These are phyloP conservation scores for Oryza longistaminata DNA, from an alignment of 176 grass and related monocot genomes.

Conservation along the genomic window DNA sequence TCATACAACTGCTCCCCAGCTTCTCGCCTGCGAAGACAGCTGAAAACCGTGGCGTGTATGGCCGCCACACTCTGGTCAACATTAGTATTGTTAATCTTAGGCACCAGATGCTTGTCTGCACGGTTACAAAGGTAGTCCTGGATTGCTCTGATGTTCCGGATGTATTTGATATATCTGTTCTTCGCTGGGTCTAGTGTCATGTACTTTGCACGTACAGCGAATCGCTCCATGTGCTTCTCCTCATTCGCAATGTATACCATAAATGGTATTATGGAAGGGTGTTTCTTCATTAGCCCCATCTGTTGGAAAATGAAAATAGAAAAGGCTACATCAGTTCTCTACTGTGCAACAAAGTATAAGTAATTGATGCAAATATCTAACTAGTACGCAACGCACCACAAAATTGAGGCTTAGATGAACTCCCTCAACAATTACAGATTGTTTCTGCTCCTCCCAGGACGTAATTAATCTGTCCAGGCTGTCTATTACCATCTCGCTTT, in stretches of 20 bases:
- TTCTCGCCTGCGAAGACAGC: slow-evolving; percentile 67
- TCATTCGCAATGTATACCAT: slow-evolving; percentile 96
- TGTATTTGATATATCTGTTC: slow-evolving; percentile 97
- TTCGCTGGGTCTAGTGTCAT: slow-evolving; percentile 95
- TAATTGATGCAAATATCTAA: slow-evolving; percentile 14
- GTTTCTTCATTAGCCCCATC: slow-evolving; percentile 99
- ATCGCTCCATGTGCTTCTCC: slow-evolving; percentile 95
- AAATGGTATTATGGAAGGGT: slow-evolving; percentile 96
- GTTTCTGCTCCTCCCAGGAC: slow-evolving; percentile 93
- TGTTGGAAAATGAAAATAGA: slow-evolving; percentile 40
- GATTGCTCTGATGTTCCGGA: slow-evolving; percentile 84
- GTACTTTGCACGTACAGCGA: slow-evolving; percentile 95
- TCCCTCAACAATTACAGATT: slow-evolving; percentile 94
- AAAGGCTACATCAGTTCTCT: slow-evolving; percentile 28
- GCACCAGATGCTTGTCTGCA: slow-evolving; percentile 92
- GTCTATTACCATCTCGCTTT: slow-evolving; percentile 97
- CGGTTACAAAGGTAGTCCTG: slow-evolving; percentile 88
- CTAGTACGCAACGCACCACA: slow-evolving; percentile 70
- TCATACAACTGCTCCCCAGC: slow-evolving; percentile 79
- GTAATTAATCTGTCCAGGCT: slow-evolving; percentile 91
- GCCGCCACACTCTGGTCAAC: slow-evolving; percentile 88
- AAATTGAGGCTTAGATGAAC: slow-evolving; percentile 99
- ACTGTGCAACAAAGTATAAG: slow-evolving; percentile 17
- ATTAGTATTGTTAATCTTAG: slow-evolving; percentile 97
- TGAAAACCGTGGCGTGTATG: slow-evolving; percentile 88